Conservation (phyloP, 192 early-diverging fungal genomes). For the Podila verticillata region DNA sequence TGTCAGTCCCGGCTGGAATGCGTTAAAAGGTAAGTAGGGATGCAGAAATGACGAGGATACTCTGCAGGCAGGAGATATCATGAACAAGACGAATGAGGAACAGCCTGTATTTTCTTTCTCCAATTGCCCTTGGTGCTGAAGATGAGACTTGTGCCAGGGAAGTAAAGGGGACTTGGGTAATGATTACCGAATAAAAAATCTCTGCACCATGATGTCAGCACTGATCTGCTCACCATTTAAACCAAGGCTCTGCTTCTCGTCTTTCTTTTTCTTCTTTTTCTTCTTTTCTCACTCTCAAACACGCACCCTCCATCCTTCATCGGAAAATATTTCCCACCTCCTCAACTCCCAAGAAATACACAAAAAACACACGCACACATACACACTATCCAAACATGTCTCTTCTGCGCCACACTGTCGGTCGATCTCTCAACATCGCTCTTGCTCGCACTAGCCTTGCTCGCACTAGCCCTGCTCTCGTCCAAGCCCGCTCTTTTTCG, state of each 20-base stretch:
- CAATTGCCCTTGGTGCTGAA: too few relatives aligned
- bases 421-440: conserved; percentile 18
- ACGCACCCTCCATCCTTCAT: too few relatives aligned
- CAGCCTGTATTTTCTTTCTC: too few relatives aligned
- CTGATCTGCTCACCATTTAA: neutral
- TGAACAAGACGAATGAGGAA: too few relatives aligned
- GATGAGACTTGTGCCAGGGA: too few relatives aligned
- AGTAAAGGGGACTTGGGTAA: too few relatives aligned
- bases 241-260: neutral
- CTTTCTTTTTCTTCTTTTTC: conserved; percentile 1
- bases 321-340: neutral
- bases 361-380: neutral
- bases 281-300: neutral
- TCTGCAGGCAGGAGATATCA: too few relatives aligned
- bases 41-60: too few relatives aligned
- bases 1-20: too few relatives aligned
- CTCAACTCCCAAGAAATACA: neutral
- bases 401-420: conserved; percentile 24
- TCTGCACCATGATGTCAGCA: neutral
- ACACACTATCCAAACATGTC: conserved; percentile 17
- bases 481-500: conserved; percentile 17
- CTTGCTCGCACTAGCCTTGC: neutral
- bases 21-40: too few relatives aligned
- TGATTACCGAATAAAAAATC: neutral
- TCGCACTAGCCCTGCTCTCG: conserved; percentile 5